Evolutionary conservation across 768 basidiomycete species (phyloP), one percentile per base, ranked within the genome.

Genomic region (Daedaleopsis sinensis): DNA sequence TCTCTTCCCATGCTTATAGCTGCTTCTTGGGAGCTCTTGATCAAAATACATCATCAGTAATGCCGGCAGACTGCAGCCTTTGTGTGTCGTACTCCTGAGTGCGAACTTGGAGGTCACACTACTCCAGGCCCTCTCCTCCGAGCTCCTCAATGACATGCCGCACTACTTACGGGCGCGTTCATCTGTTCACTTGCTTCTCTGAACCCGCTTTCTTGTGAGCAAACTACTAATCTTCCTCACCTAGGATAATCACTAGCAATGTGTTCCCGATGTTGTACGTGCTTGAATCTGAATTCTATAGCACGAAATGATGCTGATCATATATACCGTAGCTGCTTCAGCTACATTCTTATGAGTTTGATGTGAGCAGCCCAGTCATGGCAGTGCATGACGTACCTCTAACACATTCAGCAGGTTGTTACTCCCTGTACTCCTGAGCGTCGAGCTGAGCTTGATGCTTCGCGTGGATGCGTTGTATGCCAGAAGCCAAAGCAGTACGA

Each of bases 381-480:
- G 19, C 10, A 21, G 9, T 9, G 15, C 21, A 15, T 7, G 21
- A 2, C 19, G 13, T 21, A 15, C 13, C 13, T n/a, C 47, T 49
- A 21, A 49, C 21, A 15, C 10, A 23, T 15, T 9, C 2, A 19
- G 3, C 44, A 62, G 61, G 21, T 21, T 38, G 3, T n/a, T 48
- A 13, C 53, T 57, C 24, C 15, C 57, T 18, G 13, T 67, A 0
- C 15, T 67, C 11, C 27, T 57, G 6, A 60, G 61, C 44, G 59
- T 67, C 27, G 66, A 67, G 35, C 16, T 67, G 44, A 63, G 66
- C 58, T 56, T 67, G 39, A 62, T 65, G 55, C 58, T 67, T 11
- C 54, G 66, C 49, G 50, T 67, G 23, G 64, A 67, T 35, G 66
- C 66, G 5, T 24, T 67, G n/a, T 67, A 67, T 32, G 58, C 47